Evolutionary conservation across 2,329 filamentous ascomycete genomes (phyloP).

Genomic region (Aspergillus tubingensis): DNA sequence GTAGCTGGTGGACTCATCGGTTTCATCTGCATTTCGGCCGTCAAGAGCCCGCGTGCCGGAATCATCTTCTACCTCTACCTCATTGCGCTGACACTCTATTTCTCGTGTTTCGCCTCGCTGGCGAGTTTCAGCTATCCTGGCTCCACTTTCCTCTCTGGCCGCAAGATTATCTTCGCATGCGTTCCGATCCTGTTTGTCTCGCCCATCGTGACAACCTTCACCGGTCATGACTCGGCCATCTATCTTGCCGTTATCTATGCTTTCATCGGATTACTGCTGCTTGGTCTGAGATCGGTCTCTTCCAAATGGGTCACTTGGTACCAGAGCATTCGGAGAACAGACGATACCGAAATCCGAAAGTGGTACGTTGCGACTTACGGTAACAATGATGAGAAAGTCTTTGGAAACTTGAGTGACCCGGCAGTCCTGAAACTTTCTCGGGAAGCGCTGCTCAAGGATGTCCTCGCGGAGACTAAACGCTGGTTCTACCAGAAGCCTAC

Average conservation of each 20-base stretch:
- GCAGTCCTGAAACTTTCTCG: conserved; percentile 52
- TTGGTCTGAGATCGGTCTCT: conserved; percentile 56
- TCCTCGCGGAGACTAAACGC: conserved; percentile 48
- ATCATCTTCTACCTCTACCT: conserved; percentile 64
- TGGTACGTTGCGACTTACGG: conserved; percentile 41
- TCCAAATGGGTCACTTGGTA: conserved; percentile 63
- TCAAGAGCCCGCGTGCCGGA: conserved; percentile 48
- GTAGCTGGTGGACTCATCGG: conserved; percentile 57
- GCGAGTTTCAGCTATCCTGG: conserved; percentile 57
- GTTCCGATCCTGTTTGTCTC: conserved; percentile 60
- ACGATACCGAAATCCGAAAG: conserved; percentile 43
- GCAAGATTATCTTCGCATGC: conserved; percentile 57
- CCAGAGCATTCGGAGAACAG: conserved; percentile 41
- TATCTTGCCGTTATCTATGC: conserved; percentile 58
- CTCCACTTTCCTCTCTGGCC: conserved; percentile 59
- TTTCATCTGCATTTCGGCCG: conserved; percentile 53
- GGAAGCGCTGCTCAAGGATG: conserved; percentile 48
- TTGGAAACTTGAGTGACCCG: conserved; percentile 50
- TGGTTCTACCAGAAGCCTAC: conserved; percentile 46
- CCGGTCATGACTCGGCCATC: conserved; percentile 56
- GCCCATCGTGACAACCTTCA: conserved; percentile 58
- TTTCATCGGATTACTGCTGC: conserved; percentile 54
- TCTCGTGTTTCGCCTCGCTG: conserved; percentile 58
- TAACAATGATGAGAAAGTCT: conserved; percentile 40
- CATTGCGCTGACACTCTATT: conserved; percentile 59